These are phyloP conservation scores for Rhizophagus clarus DNA, from an alignment of 192 early-diverging fungal genomes.

Conservation along the genomic window DNA sequence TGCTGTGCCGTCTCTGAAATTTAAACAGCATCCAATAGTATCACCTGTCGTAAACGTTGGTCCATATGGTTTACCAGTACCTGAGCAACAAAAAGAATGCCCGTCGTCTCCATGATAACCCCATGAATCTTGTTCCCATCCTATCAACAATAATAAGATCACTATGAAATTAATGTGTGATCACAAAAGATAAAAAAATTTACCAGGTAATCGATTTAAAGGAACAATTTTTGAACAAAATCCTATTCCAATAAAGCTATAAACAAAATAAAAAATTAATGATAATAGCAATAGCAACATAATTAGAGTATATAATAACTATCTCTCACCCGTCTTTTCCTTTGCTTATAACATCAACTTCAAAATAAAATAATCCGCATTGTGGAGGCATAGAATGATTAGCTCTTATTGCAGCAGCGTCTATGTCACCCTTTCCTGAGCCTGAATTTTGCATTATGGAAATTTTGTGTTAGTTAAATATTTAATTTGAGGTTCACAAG, in stretches of 20 bases:
- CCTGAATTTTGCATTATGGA: conserved; percentile 39
- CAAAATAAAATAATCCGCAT: conserved; percentile 92
- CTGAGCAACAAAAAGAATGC: conserved; percentile 73
- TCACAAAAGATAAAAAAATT: background rate
- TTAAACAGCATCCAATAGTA: conserved; percentile 89
- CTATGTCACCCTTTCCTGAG: conserved; percentile 68
- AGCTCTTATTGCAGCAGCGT: conserved; percentile 80
- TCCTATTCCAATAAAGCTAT: conserved; percentile 84
- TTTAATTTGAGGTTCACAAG: background rate
- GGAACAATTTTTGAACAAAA: conserved; percentile 59
- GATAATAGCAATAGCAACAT: background rate
- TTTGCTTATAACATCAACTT: conserved; percentile 81
- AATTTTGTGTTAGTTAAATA: background rate
- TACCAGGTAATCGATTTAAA: conserved; percentile 81
- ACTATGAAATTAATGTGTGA: background rate
- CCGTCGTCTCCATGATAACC: conserved; percentile 99
- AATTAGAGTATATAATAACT: background rate
- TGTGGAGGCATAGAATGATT: conserved; percentile 84
- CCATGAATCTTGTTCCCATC: conserved; percentile 89
- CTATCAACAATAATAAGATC: conserved; percentile 41
- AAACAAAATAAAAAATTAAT: background rate
- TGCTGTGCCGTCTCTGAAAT: conserved; percentile 72
- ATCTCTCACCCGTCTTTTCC: conserved; percentile 75
- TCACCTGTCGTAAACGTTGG: conserved; percentile 93
- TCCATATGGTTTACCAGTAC: conserved; percentile 80